Evolutionary conservation across 2,329 filamentous ascomycete species (phyloP).

Genomic region (Cytospora piceicola): DNA sequence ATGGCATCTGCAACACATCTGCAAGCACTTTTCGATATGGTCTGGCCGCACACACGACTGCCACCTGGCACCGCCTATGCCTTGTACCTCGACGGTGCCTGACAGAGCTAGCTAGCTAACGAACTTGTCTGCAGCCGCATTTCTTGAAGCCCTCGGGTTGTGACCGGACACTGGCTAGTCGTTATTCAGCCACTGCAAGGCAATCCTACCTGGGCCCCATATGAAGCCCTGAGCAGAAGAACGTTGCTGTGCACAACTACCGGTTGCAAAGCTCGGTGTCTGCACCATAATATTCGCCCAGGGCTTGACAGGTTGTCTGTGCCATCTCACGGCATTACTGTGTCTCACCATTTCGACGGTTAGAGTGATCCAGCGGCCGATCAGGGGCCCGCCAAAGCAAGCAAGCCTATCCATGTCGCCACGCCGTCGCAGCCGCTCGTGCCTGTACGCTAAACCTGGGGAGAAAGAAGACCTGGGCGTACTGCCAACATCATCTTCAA

Average conservation of each 20-base stretch:
- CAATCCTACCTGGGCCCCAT: background rate
- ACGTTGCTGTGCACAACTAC: background rate
- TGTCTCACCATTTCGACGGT: slow-evolving; percentile 19
- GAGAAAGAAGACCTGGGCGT: slow-evolving; percentile 14
- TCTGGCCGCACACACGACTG: slow-evolving; percentile 21
- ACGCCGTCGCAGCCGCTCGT: slow-evolving; percentile 21
- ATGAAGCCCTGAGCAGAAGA: slow-evolving; percentile 8
- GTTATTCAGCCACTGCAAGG: slow-evolving; percentile 6
- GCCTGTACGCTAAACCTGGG: slow-evolving; percentile 24
- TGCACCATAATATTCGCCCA: slow-evolving; percentile 12
- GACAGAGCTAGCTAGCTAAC: slow-evolving; percentile 24
- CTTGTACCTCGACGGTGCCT: slow-evolving; percentile 18
- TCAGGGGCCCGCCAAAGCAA: slow-evolving; percentile 1
- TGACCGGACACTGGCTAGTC: slow-evolving; percentile 15
- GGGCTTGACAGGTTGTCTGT: slow-evolving; percentile 15
- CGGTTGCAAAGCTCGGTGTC: background rate
- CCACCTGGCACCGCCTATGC: slow-evolving; percentile 28
- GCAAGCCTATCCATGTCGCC: slow-evolving; percentile 24
- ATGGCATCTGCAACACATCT: slow-evolving; percentile 22
- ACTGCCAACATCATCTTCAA: slow-evolving; percentile 19
- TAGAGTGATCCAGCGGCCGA: slow-evolving; percentile 9
- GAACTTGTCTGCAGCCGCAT: slow-evolving; percentile 19
- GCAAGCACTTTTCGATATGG: slow-evolving; percentile 26
- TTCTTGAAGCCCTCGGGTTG: background rate
- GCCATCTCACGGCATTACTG: slow-evolving; percentile 14